Evolutionary conservation across 2,329 filamentous ascomycete species (phyloP), one percentile per base, ranked within the genome.

Genomic region (Coniochaeta hoffmannii): DNA sequence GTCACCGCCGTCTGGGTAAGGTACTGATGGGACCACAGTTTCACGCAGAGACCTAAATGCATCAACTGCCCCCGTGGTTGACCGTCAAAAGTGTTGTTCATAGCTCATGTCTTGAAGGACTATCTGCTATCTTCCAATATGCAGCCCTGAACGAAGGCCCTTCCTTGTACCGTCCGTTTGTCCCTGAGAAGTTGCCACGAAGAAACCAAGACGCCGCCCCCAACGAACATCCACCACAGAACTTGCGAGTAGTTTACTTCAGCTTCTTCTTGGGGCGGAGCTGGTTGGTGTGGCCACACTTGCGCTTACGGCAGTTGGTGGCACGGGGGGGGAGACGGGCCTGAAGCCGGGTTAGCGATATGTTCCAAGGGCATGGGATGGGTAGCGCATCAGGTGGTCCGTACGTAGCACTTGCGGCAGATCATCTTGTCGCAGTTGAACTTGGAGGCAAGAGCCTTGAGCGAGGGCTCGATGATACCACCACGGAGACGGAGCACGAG

Each of bases 351-450:
- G 56, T 68, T 63, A 68, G 61, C 62, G 54, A 41, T 34, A 7
- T 46, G 22, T 56, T 50, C 50, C 34, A 38, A 32, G 35, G 22
- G 10, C 24, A 50, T 41, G 51, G 24, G 17, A 14, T 11, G 44
- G 31, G 31, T 22, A 10, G 38, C 53, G 15, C 50, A 58, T 30
- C 36, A 44, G 53, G 15, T 51, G 57, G 50, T 57, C n/a, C 88
- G 69, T 87, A 94, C 90, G 80, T 97, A 97, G 89, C 94, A 99
- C 89, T 99, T 97, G 85, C 94, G 93, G 90, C 94, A 97, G 80
- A 97, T 96, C 88, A 93, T 93, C 88, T 97, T 97, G 68, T 97
- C 94, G 89, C 93, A 97, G 88, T 99, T 97, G 87, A 95, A 97
- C 86, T 97, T 97, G 83, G 88, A 92, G 73, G 93, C 93, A 64